Conservation (phyloP, 257 asterid genomes). For the Solanum acaule region DNA sequence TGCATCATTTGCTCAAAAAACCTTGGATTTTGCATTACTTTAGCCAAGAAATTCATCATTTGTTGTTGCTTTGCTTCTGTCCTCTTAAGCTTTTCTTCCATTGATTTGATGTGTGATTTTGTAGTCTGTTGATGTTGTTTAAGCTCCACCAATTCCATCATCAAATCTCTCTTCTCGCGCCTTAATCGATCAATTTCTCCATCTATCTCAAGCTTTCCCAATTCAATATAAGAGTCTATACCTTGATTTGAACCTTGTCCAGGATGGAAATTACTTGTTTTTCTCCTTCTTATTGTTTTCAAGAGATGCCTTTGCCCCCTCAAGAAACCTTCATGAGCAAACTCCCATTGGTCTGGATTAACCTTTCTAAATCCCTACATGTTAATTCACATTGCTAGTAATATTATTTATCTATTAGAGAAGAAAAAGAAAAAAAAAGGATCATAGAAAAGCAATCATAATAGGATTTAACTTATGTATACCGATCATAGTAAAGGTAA, state of each 20-base stretch:
- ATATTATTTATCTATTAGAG: not conserved
- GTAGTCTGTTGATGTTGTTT: constrained; percentile 34
- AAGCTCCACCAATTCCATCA: constrained; percentile 26
- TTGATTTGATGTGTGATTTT: constrained; percentile 6
- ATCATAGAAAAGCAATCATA: not conserved
- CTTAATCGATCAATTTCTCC: constrained; percentile 23
- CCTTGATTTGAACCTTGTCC: constrained; percentile 9
- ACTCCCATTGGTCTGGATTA: constrained; percentile 45
- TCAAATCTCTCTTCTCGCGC: constrained; percentile 28
- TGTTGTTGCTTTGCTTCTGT: constrained; percentile 37
- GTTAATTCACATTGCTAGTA: not conserved
- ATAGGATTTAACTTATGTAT: not conserved
- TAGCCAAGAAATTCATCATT: constrained; percentile 32
- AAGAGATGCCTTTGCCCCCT: constrained; percentile 34
- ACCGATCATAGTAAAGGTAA: not conserved
- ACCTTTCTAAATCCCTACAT: constrained; percentile 46
- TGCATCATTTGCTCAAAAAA: constrained; percentile 19
- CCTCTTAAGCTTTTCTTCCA: constrained; percentile 26
- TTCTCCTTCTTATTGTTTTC: constrained; percentile 28
- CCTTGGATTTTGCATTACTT: constrained; percentile 20
- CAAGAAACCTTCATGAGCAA: constrained; percentile 43
- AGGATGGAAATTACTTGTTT: constrained; percentile 5
- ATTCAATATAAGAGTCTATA: constrained; percentile 23
- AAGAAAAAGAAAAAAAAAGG: not conserved
- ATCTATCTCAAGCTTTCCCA: constrained; percentile 24